Conservation (phyloP, 768 basidiomycete genomes). For the Lentinula lateritia region DNA sequence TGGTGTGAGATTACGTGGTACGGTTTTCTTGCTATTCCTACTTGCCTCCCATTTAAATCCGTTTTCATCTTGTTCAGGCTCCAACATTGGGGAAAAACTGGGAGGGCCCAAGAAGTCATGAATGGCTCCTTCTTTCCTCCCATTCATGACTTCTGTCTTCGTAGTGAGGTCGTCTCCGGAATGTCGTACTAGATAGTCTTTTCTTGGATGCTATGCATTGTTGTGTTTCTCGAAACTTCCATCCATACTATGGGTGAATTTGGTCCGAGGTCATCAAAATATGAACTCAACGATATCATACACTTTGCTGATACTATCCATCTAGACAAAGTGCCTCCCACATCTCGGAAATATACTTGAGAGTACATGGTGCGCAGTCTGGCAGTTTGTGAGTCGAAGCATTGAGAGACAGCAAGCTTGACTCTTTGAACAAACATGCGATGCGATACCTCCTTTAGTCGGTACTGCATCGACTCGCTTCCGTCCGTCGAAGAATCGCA, state of each 20-base stretch:
- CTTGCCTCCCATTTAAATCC: neutral
- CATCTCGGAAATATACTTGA: too few relatives aligned
- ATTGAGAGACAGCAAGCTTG: too few relatives aligned
- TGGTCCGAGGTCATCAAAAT: neutral
- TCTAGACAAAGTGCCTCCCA: too few relatives aligned
- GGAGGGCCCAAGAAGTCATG: conserved; percentile 71
- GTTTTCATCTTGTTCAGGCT: conserved; percentile 34
- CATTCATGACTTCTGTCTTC: neutral
- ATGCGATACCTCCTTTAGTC: too few relatives aligned
- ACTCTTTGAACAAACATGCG: too few relatives aligned
- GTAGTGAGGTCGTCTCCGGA: neutral
- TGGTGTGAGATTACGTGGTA: conserved; percentile 86
- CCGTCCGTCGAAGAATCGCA: too few relatives aligned
- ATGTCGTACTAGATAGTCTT: conserved; percentile 2
- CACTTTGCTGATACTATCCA: too few relatives aligned
- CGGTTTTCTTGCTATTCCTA: conserved; percentile 16
- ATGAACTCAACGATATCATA: too few relatives aligned
- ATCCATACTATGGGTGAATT: neutral
- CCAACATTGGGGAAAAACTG: conserved; percentile 84
- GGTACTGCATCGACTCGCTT: too few relatives aligned
- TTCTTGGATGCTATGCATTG: neutral
- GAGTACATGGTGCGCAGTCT: too few relatives aligned
- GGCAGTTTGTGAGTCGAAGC: too few relatives aligned
- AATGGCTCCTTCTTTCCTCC: conserved; percentile 29
- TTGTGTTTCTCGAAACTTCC: neutral